A percentile compares a stretch with the other conserved stretches of the same genome.
Conservation (phyloP, 2,329 filamentous ascomycete species). For the Venturiaceae sp. region DNA sequence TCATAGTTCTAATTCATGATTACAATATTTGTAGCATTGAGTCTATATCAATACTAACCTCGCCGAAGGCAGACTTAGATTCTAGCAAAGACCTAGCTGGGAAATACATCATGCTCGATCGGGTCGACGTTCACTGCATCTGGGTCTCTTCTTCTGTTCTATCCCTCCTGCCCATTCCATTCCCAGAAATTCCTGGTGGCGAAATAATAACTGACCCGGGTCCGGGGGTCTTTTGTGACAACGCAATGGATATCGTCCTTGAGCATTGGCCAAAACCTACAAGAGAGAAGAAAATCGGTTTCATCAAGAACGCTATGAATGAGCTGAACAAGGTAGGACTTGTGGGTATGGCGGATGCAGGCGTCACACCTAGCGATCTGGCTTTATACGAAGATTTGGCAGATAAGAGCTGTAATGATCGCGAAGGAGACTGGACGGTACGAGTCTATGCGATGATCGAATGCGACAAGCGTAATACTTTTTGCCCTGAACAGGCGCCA, state of each 20-base stretch:
- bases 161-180: constrained; percentile 43
- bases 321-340: constrained; percentile 55
- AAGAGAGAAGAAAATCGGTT: constrained; percentile 41
- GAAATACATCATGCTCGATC: constrained; percentile 58
- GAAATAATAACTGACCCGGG: constrained; percentile 53
- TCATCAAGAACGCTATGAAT: constrained; percentile 50
- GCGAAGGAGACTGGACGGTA: constrained; percentile 44
- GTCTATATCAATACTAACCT: background rate
- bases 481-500: constrained; percentile 45
- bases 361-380: constrained; percentile 46
- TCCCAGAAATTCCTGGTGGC: constrained; percentile 48
- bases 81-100: constrained; percentile 41
- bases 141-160: constrained; percentile 60
- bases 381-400: constrained; percentile 45
- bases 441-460: constrained; percentile 62
- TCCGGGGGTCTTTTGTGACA: constrained; percentile 63
- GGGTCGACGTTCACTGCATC: constrained; percentile 60
- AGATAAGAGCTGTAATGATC: constrained; percentile 14
- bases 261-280: constrained; percentile 48
- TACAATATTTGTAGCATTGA: background rate
- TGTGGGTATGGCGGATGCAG: constrained; percentile 61
- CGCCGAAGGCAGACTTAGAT: constrained; percentile 43
- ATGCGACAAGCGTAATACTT: constrained; percentile 53
- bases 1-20: too few species aligned
- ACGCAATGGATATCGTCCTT: constrained; percentile 56